Conservation (phyloP, 2,329 filamentous ascomycete species). For the Diatrype stigma region DNA sequence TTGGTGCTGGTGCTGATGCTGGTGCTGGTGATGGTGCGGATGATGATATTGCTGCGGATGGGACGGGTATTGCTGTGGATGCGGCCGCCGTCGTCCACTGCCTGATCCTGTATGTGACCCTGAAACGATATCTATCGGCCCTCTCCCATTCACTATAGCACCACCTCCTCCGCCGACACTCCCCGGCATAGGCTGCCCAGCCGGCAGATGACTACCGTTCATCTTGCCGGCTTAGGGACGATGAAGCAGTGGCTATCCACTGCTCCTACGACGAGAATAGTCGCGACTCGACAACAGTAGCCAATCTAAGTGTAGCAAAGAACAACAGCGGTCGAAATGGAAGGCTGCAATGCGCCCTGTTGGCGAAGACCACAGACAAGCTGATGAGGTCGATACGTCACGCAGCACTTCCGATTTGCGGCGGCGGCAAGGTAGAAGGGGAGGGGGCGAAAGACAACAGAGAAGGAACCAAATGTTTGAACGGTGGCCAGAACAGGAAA, state of each 20-base stretch:
- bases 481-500: neutral
- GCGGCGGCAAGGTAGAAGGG: neutral
- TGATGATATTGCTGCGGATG: conserved; percentile 32
- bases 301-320: neutral
- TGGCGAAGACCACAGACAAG: neutral
- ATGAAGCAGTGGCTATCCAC: conserved; percentile 29
- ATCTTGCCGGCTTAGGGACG: conserved; percentile 67
- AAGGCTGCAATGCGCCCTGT: neutral
- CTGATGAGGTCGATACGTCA: neutral
- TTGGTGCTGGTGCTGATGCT: conserved; percentile 33
- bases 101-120: conserved; percentile 19
- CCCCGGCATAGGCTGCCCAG: conserved; percentile 62
- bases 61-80: conserved; percentile 30
- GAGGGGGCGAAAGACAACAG: neutral
- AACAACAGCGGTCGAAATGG: neutral
- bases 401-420: neutral
- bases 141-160: conserved; percentile 19
- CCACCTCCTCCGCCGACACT: conserved; percentile 24
- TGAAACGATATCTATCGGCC: conserved; percentile 27
- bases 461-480: neutral
- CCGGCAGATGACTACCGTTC: conserved; percentile 72
- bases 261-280: conserved; percentile 17
- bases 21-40: conserved; percentile 35
- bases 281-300: conserved; percentile 3
- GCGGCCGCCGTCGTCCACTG: conserved; percentile 33